Percentiles rank a stretch among this genome's conserved stretches.
These are phyloP conservation scores for Globisporangium mamillatum DNA, from an alignment of 352 stramenopile genomes.

Conservation along the genomic window DNA sequence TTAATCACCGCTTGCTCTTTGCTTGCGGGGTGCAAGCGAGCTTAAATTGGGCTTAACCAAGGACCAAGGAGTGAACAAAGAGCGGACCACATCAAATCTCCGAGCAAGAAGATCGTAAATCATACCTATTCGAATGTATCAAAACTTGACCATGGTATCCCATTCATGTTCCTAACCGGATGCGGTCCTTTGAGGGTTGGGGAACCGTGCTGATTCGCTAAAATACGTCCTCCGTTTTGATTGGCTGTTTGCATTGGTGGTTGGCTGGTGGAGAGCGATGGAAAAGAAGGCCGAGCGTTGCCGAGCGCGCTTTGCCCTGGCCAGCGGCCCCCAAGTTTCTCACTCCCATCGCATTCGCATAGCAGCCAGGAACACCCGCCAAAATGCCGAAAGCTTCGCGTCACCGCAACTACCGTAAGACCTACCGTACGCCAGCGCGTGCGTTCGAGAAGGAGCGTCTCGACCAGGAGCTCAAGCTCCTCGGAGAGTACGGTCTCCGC, in stretches of 20 bases:
- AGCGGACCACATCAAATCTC: too few relatives aligned
- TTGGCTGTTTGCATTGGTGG: slow-evolving; percentile 49
- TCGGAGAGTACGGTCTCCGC: slow-evolving; percentile 98
- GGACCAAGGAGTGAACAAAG: too few relatives aligned
- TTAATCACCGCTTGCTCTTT: too few relatives aligned
- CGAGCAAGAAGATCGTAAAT: not conserved
- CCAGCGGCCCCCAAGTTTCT: slow-evolving; percentile 16
- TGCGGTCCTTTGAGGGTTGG: not conserved
- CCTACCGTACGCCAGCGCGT: slow-evolving; percentile 98
- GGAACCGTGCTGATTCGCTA: slow-evolving; percentile 12
- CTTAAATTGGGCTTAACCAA: too few relatives aligned
- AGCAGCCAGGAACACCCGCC: slow-evolving; percentile 58
- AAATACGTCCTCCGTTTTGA: slow-evolving; percentile 17
- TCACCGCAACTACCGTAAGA: slow-evolving; percentile 95
- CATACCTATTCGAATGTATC: not conserved
- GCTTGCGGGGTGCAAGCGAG: too few relatives aligned
- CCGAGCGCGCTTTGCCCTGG: not conserved
- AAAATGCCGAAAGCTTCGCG: slow-evolving; percentile 88
- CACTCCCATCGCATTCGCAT: slow-evolving; percentile 73
- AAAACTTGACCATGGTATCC: not conserved
- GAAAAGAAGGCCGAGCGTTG: not conserved
- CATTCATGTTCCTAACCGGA: not conserved
- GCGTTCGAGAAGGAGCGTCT: slow-evolving; percentile 99
- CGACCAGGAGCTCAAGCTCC: slow-evolving; percentile 98
- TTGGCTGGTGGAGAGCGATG: slow-evolving; percentile 35